These are phyloP conservation scores for Kluyveromyces siamensis DNA, from an alignment of 805 yeast species.

Conservation along the genomic window DNA sequence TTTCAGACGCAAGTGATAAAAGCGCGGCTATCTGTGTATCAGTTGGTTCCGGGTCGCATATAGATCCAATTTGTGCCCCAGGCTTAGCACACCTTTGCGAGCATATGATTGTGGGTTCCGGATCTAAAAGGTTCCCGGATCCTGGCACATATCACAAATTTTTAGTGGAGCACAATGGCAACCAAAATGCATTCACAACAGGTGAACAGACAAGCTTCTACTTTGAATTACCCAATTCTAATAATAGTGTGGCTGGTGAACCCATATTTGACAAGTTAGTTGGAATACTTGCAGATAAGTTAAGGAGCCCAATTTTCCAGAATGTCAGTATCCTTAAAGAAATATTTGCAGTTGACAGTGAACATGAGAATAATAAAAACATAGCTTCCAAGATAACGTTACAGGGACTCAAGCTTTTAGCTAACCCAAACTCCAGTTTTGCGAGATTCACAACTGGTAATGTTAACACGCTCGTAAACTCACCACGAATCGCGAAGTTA, in stretches of 20 bases:
- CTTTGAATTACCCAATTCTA: constrained; percentile 47
- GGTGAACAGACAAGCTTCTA: constrained; percentile 58
- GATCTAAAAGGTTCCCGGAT: constrained; percentile 45
- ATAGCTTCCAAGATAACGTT: constrained; percentile 39
- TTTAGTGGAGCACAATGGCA: constrained; percentile 44
- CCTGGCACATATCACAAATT: constrained; percentile 37
- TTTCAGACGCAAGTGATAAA: constrained; percentile 66
- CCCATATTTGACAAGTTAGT: constrained; percentile 39
- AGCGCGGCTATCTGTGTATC: constrained; percentile 62
- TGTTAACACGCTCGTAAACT: constrained; percentile 36
- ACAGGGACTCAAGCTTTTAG: constrained; percentile 49
- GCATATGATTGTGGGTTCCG: constrained; percentile 51
- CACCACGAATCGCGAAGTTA: constrained; percentile 26
- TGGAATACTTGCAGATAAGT: constrained; percentile 41
- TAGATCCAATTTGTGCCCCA: constrained; percentile 59
- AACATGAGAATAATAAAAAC: constrained; percentile 47
- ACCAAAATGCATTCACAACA: constrained; percentile 58
- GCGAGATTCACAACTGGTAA: constrained; percentile 60
- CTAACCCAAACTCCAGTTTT: constrained; percentile 43
- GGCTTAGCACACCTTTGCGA: constrained; percentile 92
- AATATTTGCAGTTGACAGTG: constrained; percentile 54
- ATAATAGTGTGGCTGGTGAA: constrained; percentile 15
- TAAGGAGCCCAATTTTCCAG: constrained; percentile 43
- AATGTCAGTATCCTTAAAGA: constrained; percentile 38
- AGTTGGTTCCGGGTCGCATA: constrained; percentile 72